A percentile compares a stretch with the other conserved stretches of the same genome.
phyloP scores from a whole-genome alignment of 768 basidiomycete species.

The Boletus pseudo-olivaceus region DNA sequence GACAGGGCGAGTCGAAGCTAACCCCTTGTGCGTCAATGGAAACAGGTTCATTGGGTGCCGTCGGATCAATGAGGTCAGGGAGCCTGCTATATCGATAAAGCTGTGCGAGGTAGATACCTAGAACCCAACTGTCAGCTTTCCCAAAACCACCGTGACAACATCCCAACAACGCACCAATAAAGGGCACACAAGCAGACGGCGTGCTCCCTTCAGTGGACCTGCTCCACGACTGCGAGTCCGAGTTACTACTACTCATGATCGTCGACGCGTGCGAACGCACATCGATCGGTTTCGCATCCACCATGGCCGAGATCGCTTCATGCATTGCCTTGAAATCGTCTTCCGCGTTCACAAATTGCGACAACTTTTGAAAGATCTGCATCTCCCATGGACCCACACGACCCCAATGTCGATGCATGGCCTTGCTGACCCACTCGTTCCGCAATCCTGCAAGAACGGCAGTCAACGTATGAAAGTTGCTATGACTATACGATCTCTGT shows the following conservation, averaged over 20 bases:
- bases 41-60: conserved; percentile 67
- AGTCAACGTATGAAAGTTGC: conserved; percentile 75
- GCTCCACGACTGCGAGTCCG: conserved; percentile 36
- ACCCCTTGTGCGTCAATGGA: conserved; percentile 59
- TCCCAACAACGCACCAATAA: conserved; percentile 53
- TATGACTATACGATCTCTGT: conserved; percentile 77
- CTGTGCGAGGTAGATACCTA: conserved; percentile 77
- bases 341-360: conserved; percentile 54
- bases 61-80: conserved; percentile 81
- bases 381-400: conserved; percentile 67
- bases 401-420: conserved; percentile 65
- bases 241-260: conserved; percentile 45
- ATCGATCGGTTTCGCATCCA: conserved; percentile 62
- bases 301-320: conserved; percentile 56
- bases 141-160: background rate
- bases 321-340: conserved; percentile 78
- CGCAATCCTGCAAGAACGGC: conserved; percentile 78
- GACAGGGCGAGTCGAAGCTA: conserved; percentile 64
- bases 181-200: conserved; percentile 70
- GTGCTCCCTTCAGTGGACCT: conserved; percentile 41
- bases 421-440: conserved; percentile 62
- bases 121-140: conserved; percentile 4
- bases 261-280: conserved; percentile 51
- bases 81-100: conserved; percentile 61
- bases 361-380: conserved; percentile 71